Evolutionary conservation across 805 yeast genomes (phyloP).

Genomic region (Wickerhamomyces strasburgensis): DNA sequence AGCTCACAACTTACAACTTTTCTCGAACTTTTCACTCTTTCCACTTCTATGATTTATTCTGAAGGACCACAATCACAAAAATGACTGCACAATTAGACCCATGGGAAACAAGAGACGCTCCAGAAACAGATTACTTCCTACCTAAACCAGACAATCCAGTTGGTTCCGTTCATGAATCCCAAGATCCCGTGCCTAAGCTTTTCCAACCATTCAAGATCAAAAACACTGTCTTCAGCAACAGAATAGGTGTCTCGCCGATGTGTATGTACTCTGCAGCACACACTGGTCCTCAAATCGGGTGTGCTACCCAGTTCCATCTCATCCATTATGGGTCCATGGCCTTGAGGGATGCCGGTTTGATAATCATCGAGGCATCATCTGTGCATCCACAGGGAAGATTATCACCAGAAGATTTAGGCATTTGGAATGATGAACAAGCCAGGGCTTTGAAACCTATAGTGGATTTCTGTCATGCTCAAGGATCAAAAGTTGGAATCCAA

Average conservation of each 20-base stretch:
- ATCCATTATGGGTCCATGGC: slow-evolving; percentile 46
- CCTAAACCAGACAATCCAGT: slow-evolving; percentile 11
- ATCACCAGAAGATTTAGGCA: slow-evolving; percentile 43
- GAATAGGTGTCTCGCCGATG: slow-evolving; percentile 56
- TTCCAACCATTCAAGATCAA: slow-evolving; percentile 21
- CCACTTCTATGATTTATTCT: no score
- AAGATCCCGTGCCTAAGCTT: slow-evolving; percentile 14
- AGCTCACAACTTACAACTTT: no score
- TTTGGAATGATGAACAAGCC: slow-evolving; percentile 49
- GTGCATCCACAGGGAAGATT: slow-evolving; percentile 37
- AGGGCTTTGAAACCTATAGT: slow-evolving; percentile 33
- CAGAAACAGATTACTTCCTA: slow-evolving; percentile 5
- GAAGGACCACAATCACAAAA: no score
- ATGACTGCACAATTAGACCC: neutral
- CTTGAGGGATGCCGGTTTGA: slow-evolving; percentile 44
- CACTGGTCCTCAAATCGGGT: slow-evolving; percentile 28
- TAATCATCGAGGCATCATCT: slow-evolving; percentile 42
- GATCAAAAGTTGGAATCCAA: slow-evolving; percentile 46
- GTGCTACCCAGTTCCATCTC: slow-evolving; percentile 41
- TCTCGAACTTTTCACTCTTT: no score
- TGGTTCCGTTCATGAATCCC: slow-evolving; percentile 9
- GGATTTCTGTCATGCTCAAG: slow-evolving; percentile 42
- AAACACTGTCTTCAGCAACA: slow-evolving; percentile 33
- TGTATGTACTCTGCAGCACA: slow-evolving; percentile 41
- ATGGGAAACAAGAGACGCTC: slow-evolving; percentile 6